These are phyloP conservation scores for Ophiosphaerella korrae DNA, from an alignment of 2,329 filamentous ascomycete genomes.

Conservation along the genomic window DNA sequence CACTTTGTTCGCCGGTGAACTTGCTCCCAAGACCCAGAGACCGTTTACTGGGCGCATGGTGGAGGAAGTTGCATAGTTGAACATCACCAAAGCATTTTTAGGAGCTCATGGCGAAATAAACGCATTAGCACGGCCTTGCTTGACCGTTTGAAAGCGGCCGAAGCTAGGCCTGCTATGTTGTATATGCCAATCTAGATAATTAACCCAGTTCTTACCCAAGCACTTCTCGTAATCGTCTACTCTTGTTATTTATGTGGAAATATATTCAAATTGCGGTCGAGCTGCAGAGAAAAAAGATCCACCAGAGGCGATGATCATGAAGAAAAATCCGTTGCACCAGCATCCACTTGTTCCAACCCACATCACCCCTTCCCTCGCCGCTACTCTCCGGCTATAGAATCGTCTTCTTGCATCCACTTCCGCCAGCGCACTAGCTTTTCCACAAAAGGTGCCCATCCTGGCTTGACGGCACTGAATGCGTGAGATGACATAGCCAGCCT, in stretches of 20 bases:
- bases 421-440: constrained; percentile 8
- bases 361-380: too few relatives aligned
- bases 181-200: neutral
- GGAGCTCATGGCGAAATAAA: neutral
- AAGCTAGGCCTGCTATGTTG: neutral
- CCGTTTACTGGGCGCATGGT: constrained; percentile 44
- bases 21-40: constrained; percentile 28
- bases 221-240: too few relatives aligned
- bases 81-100: neutral
- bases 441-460: neutral
- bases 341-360: too few relatives aligned
- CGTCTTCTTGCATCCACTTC: neutral
- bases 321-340: neutral
- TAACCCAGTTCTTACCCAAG: too few relatives aligned
- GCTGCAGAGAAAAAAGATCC: too few relatives aligned
- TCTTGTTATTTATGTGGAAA: neutral
- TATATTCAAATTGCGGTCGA: neutral
- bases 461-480: constrained; percentile 2
- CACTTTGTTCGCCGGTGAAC: constrained; percentile 56
- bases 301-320: neutral
- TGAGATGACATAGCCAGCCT: neutral
- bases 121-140: neutral
- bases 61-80: constrained; percentile 39
- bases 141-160: neutral
- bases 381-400: neutral